A percentile compares a stretch with the other conserved stretches of the same genome.
Conservation (phyloP, 2,329 filamentous ascomycete genomes). For the Sporothrix variecibatus region DNA sequence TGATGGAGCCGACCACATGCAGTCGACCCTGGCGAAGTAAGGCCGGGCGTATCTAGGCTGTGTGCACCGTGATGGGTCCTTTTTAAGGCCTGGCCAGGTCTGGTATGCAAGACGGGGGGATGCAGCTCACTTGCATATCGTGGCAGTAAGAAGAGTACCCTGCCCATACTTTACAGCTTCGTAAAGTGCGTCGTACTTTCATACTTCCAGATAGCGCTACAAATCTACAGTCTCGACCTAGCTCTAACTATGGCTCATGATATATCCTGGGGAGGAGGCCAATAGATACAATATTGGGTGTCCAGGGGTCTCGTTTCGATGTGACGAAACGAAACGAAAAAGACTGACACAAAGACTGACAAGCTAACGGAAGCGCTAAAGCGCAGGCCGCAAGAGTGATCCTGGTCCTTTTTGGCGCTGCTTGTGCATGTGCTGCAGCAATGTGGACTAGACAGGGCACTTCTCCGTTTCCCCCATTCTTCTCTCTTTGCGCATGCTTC, state of each 20-base stretch:
- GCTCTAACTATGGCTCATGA: background rate
- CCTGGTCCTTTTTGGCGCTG: background rate
- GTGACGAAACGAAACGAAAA: constrained; percentile 2
- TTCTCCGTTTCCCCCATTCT: background rate
- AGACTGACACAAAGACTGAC: background rate
- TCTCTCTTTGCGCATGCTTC: background rate
- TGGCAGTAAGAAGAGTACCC: background rate
- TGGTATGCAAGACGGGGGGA: background rate
- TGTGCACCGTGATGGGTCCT: background rate
- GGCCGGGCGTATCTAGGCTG: background rate
- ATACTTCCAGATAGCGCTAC: background rate
- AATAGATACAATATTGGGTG: background rate
- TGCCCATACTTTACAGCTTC: background rate
- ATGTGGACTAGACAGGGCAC: background rate
- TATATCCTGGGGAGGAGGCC: background rate
- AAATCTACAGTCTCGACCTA: background rate
- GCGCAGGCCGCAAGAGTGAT: background rate
- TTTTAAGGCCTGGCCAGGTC: background rate
- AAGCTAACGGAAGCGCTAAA: background rate
- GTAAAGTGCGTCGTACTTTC: background rate
- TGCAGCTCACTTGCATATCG: constrained; percentile 9
- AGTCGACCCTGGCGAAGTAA: background rate
- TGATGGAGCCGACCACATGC: background rate
- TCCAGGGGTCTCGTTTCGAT: background rate
- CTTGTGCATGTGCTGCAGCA: background rate